phyloP scores from a whole-genome alignment of 495 filamentous ascomycete species.

The Trichocladium uniseriatum region DNA sequence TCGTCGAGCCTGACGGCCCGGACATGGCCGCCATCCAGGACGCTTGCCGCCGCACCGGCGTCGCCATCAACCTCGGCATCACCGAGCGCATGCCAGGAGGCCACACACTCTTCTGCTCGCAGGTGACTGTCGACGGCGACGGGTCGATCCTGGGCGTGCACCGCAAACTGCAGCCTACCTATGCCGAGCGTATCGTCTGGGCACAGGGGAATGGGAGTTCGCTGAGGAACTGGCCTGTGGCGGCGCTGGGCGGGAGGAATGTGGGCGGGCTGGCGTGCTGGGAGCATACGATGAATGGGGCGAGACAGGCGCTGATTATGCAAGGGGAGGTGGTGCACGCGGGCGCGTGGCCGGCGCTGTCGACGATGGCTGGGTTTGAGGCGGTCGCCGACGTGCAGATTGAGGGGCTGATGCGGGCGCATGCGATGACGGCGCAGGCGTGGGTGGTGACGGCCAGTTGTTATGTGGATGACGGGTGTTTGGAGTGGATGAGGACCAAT shows the following conservation, averaged over 20 bases:
- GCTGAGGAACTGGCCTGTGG: constrained; percentile 14
- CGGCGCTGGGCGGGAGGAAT: constrained; percentile 20
- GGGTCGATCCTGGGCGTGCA: constrained; percentile 38
- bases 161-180: constrained; percentile 43
- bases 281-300: constrained; percentile 41
- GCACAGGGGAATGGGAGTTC: constrained; percentile 35
- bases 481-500: constrained; percentile 35
- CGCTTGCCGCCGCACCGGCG: constrained; percentile 22
- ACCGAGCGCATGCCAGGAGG: constrained; percentile 29
- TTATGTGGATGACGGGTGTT: constrained; percentile 33
- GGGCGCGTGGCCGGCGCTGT: constrained; percentile 35
- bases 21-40: constrained; percentile 28
- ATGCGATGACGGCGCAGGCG: constrained; percentile 34
- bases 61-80: constrained; percentile 30
- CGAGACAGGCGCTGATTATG: constrained; percentile 33
- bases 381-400: constrained; percentile 30
- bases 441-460: constrained; percentile 32
- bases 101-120: constrained; percentile 36
- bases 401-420: constrained; percentile 37
- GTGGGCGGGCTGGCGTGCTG: constrained; percentile 42
- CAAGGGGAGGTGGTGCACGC: constrained; percentile 34
- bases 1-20: constrained; percentile 16
- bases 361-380: constrained; percentile 31
- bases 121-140: constrained; percentile 31
- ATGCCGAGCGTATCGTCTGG: constrained; percentile 39